Evolutionary conservation across 305 asterid species (phyloP).

Genomic region (Fraxinus angustifolia): DNA sequence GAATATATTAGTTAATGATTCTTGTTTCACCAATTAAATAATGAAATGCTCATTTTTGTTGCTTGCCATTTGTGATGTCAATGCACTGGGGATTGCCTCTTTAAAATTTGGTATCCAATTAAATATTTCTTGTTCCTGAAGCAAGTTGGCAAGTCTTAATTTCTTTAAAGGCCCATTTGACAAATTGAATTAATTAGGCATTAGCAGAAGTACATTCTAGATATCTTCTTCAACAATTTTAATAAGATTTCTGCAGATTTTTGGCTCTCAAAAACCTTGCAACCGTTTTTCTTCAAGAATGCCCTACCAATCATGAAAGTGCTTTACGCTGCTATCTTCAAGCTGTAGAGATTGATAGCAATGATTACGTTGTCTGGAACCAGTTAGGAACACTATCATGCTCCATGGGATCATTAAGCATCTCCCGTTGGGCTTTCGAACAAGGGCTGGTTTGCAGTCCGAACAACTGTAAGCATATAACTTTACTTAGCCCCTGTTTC

Average conservation of each 20-base stretch:
- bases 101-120: slow-evolving; percentile 1
- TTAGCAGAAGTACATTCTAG: background rate
- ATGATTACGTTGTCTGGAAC: slow-evolving; percentile 95
- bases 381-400: slow-evolving; percentile 94
- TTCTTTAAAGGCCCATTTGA: background rate
- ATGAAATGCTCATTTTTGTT: background rate
- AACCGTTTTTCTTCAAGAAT: slow-evolving; percentile 71
- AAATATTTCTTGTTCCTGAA: background rate
- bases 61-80: background rate
- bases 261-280: slow-evolving; percentile 95
- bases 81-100: background rate
- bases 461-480: slow-evolving; percentile 70
- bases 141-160: slow-evolving; percentile 8
- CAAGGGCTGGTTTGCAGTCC: slow-evolving; percentile 98
- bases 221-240: slow-evolving; percentile 7
- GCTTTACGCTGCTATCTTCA: slow-evolving; percentile 94
- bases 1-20: background rate
- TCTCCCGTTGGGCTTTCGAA: slow-evolving; percentile 99
- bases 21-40: background rate
- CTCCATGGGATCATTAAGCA: slow-evolving; percentile 91
- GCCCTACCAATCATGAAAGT: slow-evolving; percentile 64
- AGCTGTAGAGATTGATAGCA: slow-evolving; percentile 92
- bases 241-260: slow-evolving; percentile 61
- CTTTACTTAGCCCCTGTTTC: background rate
- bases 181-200: slow-evolving; percentile 3